These are phyloP conservation scores for Metarhizium robertsii DNA, from an alignment of 2,329 filamentous ascomycete species.

Conservation along the genomic window DNA sequence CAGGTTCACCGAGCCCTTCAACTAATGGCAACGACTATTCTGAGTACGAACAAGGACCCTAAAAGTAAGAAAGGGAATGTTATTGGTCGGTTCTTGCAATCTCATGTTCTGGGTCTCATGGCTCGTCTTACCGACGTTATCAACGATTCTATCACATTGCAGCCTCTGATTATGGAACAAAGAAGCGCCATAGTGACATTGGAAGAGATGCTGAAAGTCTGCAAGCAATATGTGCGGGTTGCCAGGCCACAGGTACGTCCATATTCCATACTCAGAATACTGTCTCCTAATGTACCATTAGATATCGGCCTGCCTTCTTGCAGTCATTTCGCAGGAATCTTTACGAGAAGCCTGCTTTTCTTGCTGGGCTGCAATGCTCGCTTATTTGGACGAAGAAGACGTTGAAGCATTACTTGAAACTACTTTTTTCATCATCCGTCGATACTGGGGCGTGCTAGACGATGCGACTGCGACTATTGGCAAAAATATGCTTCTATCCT, in stretches of 20 bases:
- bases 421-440: slow-evolving; percentile 77
- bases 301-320: slow-evolving; percentile 88
- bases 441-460: slow-evolving; percentile 66
- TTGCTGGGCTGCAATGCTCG: slow-evolving; percentile 76
- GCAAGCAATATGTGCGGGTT: slow-evolving; percentile 61
- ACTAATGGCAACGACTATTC: slow-evolving; percentile 33
- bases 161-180: slow-evolving; percentile 56
- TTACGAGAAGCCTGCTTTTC: slow-evolving; percentile 73
- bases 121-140: slow-evolving; percentile 70
- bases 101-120: slow-evolving; percentile 79
- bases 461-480: slow-evolving; percentile 49
- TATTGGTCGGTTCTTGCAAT: slow-evolving; percentile 68
- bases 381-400: slow-evolving; percentile 66
- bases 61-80: slow-evolving; percentile 44
- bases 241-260: slow-evolving; percentile 68
- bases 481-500: slow-evolving; percentile 50
- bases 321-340: slow-evolving; percentile 64
- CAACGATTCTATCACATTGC: slow-evolving; percentile 52
- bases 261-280: not conserved
- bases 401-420: slow-evolving; percentile 74
- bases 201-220: slow-evolving; percentile 76
- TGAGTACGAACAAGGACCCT: slow-evolving; percentile 29
- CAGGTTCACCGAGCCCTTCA: slow-evolving; percentile 39
- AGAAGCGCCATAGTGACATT: slow-evolving; percentile 72
- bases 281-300: slow-evolving; percentile 23